Evolutionary conservation across 495 filamentous ascomycete species (phyloP), one percentile per base, ranked within the genome.

Genomic region (Hyaloscypha finlandica): DNA sequence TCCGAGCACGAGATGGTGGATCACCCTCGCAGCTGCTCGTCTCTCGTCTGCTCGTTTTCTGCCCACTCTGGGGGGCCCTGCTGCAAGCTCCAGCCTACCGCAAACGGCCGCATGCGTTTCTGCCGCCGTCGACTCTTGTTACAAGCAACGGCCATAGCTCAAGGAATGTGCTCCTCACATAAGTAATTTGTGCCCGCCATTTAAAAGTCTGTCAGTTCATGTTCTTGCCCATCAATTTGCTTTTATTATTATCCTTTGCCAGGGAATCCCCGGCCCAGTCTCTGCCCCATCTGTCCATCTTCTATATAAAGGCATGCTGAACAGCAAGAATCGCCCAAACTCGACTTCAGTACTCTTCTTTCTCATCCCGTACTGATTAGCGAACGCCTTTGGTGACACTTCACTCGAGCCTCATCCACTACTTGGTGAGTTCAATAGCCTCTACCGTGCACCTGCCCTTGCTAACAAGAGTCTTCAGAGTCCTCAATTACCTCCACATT

Each of bases 21-120:
- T 71, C 70, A 68, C 45, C 70, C 70, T 71, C 70, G 70, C 70
- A 71, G 62, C 70, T 66, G 62, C 70, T 66, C 32, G 56, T 31
- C 20, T 25, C 53, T 54, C 37, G 53, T 64, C 39, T 63, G 63
- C 63, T 58, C 59, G 60, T 70, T 70, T 70, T 69, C 67, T 61
- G 63, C 29, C 67, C 62, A 39, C 16, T 37, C 31, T 59, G 66
- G 53, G 64, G 60, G 54, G 37, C 60, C 48, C 59, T 14, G 20
- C 22, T 59, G 35, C 61, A 33, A 58, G 39, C 61, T 65, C 55
- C 64, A 45, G 54, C 65, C 22, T 45, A 60, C 64, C 61, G 52
- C 58, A 57, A 57, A 37, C 63, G 58, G 52, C 63, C 9, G 57
- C 52, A n/a, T 65, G 62, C 62, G 52, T 42, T 42, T 54, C 48